phyloP scores from a whole-genome alignment of 2,329 filamentous ascomycete species.

The Purpureocillium takamizusanense region DNA sequence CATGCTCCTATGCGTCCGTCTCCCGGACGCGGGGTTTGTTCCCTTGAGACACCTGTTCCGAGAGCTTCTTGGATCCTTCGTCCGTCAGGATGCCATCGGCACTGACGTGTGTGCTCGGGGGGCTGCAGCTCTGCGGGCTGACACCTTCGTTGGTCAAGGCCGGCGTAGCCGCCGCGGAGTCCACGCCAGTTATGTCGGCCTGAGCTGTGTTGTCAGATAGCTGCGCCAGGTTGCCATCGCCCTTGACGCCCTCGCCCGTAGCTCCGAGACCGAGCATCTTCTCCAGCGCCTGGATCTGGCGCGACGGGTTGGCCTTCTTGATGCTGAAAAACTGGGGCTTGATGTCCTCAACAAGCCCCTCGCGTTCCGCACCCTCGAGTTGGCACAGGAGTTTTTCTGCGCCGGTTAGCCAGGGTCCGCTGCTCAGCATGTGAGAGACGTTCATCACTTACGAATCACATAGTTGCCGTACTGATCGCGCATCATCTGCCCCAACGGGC shows the following conservation, averaged over 20 bases:
- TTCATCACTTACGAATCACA: slow-evolving; percentile 68
- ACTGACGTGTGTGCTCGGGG: slow-evolving; percentile 54
- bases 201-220: slow-evolving; percentile 18
- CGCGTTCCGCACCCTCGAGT: slow-evolving; percentile 50
- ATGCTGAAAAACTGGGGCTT: slow-evolving; percentile 50
- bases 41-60: slow-evolving; percentile 6
- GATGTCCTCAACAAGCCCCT: slow-evolving; percentile 53
- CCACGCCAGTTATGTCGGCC: slow-evolving; percentile 24
- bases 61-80: slow-evolving; percentile 16
- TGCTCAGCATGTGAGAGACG: too few relatives aligned
- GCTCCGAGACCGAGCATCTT: slow-evolving; percentile 18
- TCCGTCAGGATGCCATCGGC: slow-evolving; percentile 31
- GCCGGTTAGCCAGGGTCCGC: not conserved
- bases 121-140: slow-evolving; percentile 57
- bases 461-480: slow-evolving; percentile 93
- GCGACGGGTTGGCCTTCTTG: slow-evolving; percentile 56
- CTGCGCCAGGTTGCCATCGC: slow-evolving; percentile 17
- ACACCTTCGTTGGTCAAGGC: slow-evolving; percentile 60
- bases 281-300: slow-evolving; percentile 41
- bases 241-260: slow-evolving; percentile 13
- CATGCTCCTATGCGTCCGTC: slow-evolving; percentile 22
- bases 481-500: slow-evolving; percentile 67
- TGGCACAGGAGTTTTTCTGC: slow-evolving; percentile 70
- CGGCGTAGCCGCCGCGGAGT: slow-evolving; percentile 53
- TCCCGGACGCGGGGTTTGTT: slow-evolving; percentile 16